Conservation (phyloP, 148 eudicot genomes). For the Simmondsia chinensis region DNA sequence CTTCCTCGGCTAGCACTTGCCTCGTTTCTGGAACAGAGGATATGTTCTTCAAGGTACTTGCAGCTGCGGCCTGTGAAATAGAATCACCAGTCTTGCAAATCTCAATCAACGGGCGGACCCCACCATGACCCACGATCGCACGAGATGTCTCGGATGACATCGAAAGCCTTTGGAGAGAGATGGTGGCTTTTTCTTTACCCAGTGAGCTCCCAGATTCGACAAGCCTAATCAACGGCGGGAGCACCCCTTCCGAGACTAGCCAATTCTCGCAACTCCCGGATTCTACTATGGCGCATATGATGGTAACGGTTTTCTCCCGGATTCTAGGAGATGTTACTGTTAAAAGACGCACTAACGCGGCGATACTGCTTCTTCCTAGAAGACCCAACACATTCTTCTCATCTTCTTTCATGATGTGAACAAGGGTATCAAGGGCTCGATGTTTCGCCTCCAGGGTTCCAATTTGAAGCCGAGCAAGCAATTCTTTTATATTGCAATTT, state of each 20-base stretch:
- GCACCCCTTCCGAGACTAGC: slow-evolving; percentile 82
- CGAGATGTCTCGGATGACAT: slow-evolving; percentile 63
- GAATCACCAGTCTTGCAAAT: slow-evolving; percentile 55
- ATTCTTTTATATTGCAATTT: too few species aligned
- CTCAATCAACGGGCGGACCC: slow-evolving; percentile 57
- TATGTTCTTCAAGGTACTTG: slow-evolving; percentile 67
- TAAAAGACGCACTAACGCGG: slow-evolving; percentile 67
- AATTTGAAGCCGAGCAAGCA: slow-evolving; percentile 89
- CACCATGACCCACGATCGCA: slow-evolving; percentile 68
- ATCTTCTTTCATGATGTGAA: slow-evolving; percentile 73
- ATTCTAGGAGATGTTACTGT: slow-evolving; percentile 68
- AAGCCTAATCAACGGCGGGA: slow-evolving; percentile 78
- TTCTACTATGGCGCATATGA: slow-evolving; percentile 71
- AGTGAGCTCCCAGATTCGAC: slow-evolving; percentile 68
- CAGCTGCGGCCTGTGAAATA: slow-evolving; percentile 71
- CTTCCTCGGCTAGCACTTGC: slow-evolving; percentile 63
- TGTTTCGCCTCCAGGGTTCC: slow-evolving; percentile 89
- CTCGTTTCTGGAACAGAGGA: slow-evolving; percentile 71
- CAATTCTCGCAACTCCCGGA: slow-evolving; percentile 68
- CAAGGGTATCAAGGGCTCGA: slow-evolving; percentile 62
- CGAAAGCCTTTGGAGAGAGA: slow-evolving; percentile 79
- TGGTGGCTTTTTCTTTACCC: slow-evolving; percentile 69
- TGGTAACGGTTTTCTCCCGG: slow-evolving; percentile 60
- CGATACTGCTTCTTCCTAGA: slow-evolving; percentile 62
- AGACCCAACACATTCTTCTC: slow-evolving; percentile 53